These are phyloP conservation scores for Debaryomyces fabryi DNA, from an alignment of 1,139 yeast genomes.

Conservation along the genomic window DNA sequence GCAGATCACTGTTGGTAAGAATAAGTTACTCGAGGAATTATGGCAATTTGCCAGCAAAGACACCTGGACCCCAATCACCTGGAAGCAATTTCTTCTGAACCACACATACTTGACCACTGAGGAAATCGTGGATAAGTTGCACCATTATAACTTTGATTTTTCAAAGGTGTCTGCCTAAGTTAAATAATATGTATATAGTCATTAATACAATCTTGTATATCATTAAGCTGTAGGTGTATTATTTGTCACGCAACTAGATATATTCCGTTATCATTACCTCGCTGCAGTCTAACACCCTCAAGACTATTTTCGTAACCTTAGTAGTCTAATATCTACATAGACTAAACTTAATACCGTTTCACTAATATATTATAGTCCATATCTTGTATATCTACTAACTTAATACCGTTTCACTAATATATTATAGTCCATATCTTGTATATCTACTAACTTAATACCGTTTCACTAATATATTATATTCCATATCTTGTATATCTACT, in stretches of 20 bases:
- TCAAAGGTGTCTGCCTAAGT: constrained; percentile 25
- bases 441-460: too few relatives aligned
- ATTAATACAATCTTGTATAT: constrained; percentile 4
- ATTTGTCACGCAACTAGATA: background rate
- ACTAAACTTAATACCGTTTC: too few relatives aligned
- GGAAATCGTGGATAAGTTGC: constrained; percentile 45
- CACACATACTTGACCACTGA: constrained; percentile 43
- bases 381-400: too few relatives aligned
- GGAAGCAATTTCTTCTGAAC: constrained; percentile 44
- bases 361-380: too few relatives aligned
- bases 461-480: too few relatives aligned
- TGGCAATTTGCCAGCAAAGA: constrained; percentile 55
- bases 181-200: constrained; percentile 5
- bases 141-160: constrained; percentile 38
- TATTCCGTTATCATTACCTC: background rate
- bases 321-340: too few relatives aligned
- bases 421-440: too few relatives aligned
- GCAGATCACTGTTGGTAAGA: constrained; percentile 61
- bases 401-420: too few relatives aligned
- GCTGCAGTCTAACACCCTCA: background rate
- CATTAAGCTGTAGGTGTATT: background rate
- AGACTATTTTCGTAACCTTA: too few relatives aligned
- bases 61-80: constrained; percentile 47
- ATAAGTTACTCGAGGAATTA: constrained; percentile 57
- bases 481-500: too few relatives aligned